phyloP scores from a whole-genome alignment of 192 early-diverging fungal genomes.

The Coemansia furcata region DNA sequence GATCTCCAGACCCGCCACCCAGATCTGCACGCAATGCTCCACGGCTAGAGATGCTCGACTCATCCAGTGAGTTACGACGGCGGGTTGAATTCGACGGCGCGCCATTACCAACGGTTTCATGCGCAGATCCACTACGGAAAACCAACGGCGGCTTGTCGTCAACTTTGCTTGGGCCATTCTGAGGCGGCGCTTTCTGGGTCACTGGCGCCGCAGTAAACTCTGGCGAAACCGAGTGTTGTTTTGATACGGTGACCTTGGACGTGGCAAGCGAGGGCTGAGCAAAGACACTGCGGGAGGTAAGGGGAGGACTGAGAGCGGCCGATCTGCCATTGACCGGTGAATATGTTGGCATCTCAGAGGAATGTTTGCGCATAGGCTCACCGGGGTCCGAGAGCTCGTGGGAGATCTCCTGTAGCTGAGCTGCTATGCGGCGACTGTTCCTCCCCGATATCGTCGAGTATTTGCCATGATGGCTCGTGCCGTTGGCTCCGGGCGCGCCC shows the following conservation, averaged over 20 bases:
- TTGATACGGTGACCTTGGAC: constrained; percentile 27
- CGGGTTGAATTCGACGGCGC: constrained; percentile 2
- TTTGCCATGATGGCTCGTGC: not conserved
- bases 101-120: not conserved
- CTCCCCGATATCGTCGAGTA: constrained; percentile 14
- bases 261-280: constrained; percentile 30
- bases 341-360: not conserved
- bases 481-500: not conserved
- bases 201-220: constrained; percentile 11
- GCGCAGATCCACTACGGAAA: constrained; percentile 27
- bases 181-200: not conserved
- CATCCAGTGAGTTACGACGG: constrained; percentile 37
- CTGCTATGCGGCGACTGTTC: constrained; percentile 8
- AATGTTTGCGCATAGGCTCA: not conserved
- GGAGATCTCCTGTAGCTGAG: not conserved
- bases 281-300: constrained; percentile 11
- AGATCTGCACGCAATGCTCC: not conserved
- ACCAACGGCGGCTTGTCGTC: constrained; percentile 1
- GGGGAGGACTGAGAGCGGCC: not conserved
- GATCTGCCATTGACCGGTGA: not conserved
- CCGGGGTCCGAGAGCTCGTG: not conserved
- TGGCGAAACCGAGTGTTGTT: constrained; percentile 30
- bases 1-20: not conserved
- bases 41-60: constrained; percentile 21
- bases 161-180: not conserved